phyloP scores from a whole-genome alignment of 2,329 filamentous ascomycete genomes.

The Thermothelomyces thermophilus region DNA sequence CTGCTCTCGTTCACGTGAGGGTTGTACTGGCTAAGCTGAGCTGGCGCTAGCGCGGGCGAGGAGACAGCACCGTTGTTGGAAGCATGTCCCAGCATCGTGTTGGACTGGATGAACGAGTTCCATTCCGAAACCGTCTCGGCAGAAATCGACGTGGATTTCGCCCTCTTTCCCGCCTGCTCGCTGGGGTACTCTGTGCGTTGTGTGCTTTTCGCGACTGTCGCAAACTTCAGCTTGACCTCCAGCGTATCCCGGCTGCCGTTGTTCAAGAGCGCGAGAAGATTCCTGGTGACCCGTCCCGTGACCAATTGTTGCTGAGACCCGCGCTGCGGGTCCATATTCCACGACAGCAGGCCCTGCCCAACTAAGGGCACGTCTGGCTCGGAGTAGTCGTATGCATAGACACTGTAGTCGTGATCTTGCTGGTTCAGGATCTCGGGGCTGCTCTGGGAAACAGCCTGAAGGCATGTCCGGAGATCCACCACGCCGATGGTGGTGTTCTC shows the following conservation, averaged over 20 bases:
- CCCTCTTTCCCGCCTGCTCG: constrained; percentile 21
- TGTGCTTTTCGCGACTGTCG: constrained; percentile 60
- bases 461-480: constrained; percentile 78
- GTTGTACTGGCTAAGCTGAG: constrained; percentile 17
- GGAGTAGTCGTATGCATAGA: constrained; percentile 95
- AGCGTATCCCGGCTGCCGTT: constrained; percentile 80
- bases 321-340: constrained; percentile 58
- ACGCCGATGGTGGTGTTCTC: constrained; percentile 77
- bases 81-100: constrained; percentile 46
- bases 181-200: constrained; percentile 26
- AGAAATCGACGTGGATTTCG: constrained; percentile 36
- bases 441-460: constrained; percentile 68
- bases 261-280: constrained; percentile 74
- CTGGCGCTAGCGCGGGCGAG: constrained; percentile 32
- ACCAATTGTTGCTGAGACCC: constrained; percentile 57
- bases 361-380: constrained; percentile 90
- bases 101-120: constrained; percentile 69
- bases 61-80: constrained; percentile 28
- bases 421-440: constrained; percentile 80
- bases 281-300: constrained; percentile 84
- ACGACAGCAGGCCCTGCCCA: constrained; percentile 91
- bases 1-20: constrained; percentile 12
- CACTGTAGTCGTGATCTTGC: constrained; percentile 77
- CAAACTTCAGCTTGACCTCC: constrained; percentile 85
- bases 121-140: constrained; percentile 62